Evolutionary conservation across 192 early-diverging fungal species (phyloP).

Genomic region (Backusella westeae): DNA sequence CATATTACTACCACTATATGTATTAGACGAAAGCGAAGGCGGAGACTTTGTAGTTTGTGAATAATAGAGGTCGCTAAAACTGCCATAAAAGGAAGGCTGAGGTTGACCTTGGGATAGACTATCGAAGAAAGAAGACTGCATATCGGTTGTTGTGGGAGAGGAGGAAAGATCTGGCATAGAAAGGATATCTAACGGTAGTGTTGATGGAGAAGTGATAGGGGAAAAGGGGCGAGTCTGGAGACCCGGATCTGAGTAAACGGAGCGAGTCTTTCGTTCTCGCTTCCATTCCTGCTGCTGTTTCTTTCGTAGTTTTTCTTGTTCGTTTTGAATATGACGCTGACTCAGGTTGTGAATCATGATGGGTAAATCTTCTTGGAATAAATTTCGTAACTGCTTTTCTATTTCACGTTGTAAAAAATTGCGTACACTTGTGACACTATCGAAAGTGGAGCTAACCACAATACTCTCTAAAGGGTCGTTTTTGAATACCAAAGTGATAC

Average conservation of each 20-base stretch:
- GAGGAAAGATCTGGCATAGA: constrained; percentile 1
- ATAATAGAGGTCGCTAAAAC: constrained; percentile 13
- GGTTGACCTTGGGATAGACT: neutral
- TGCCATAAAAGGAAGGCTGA: constrained; percentile 1
- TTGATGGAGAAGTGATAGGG: neutral
- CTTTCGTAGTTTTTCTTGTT: constrained; percentile 40
- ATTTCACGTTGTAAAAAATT: constrained; percentile 89
- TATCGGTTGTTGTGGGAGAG: neutral
- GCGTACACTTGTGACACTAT: constrained; percentile 85
- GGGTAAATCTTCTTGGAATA: constrained; percentile 95
- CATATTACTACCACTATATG: neutral
- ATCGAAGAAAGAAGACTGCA: constrained; percentile 9
- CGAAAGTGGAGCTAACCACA: constrained; percentile 94
- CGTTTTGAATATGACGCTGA: constrained; percentile 61
- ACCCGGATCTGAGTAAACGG: constrained; percentile 2
- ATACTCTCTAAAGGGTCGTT: constrained; percentile 95
- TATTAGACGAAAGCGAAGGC: neutral
- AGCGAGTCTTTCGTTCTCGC: neutral
- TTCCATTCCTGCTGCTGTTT: neutral
- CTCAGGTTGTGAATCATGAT: constrained; percentile 90
- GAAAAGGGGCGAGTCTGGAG: neutral
- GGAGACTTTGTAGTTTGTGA: neutral
- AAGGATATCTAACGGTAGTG: neutral
- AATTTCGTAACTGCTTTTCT: constrained; percentile 79
- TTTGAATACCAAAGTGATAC: constrained; percentile 97